Conservation (phyloP, 108 stramenopile species). For the Pseudonitzschia delicatissima region DNA sequence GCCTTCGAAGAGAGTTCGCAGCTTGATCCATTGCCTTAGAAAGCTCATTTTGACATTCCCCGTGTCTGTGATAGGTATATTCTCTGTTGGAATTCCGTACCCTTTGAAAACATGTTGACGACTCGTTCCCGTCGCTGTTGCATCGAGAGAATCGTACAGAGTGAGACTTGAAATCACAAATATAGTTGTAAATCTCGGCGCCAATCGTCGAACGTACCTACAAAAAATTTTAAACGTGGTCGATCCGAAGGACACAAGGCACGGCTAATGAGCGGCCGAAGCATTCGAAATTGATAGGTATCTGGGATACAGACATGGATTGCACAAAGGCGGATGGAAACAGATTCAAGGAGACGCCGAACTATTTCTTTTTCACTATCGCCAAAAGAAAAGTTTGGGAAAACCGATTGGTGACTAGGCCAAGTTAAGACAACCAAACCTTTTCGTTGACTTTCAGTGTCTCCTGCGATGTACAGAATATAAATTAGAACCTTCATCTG, state of each 20-base stretch:
- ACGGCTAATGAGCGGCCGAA: neutral
- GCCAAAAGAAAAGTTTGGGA: neutral
- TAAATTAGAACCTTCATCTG: neutral
- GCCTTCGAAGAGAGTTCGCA: neutral
- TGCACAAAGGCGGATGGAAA: neutral
- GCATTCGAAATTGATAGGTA: neutral
- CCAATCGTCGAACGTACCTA: neutral
- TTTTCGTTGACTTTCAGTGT: constrained; percentile 7
- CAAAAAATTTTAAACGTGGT: neutral
- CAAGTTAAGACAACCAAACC: neutral
- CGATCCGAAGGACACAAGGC: neutral
- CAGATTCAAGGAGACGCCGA: neutral
- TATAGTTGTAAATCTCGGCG: neutral
- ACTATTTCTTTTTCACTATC: neutral
- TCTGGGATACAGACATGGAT: neutral
- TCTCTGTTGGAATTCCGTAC: constrained; percentile 22
- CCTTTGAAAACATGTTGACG: neutral
- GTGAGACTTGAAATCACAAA: neutral
- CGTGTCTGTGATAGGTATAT: constrained; percentile 14
- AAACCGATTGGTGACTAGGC: neutral
- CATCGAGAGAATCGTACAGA: neutral
- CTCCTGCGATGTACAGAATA: neutral
- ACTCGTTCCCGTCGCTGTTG: neutral
- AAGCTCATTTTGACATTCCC: constrained; percentile 22
- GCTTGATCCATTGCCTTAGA: constrained; percentile 18